phyloP scores from a whole-genome alignment of 176 grass and related monocot species.

The Tuctoria greenei region DNA sequence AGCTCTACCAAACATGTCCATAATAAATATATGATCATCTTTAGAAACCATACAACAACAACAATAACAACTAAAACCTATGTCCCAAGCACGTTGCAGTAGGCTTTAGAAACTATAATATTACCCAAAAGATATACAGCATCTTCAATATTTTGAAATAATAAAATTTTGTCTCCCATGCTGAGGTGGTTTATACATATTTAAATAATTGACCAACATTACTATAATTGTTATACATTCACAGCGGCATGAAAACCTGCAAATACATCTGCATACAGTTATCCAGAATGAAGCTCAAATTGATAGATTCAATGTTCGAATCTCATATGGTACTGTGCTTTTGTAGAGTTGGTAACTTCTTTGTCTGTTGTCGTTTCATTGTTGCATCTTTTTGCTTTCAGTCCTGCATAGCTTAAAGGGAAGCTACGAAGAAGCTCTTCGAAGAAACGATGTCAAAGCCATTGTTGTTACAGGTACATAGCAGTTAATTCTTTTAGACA shows the following conservation, averaged over 20 bases:
- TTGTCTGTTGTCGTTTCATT: background rate
- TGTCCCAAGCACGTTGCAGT: too few species aligned
- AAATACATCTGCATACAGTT: constrained; percentile 3
- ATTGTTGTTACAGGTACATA: constrained; percentile 80
- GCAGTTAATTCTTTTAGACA: constrained; percentile 28
- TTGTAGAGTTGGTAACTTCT: background rate
- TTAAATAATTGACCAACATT: background rate
- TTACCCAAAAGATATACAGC: background rate
- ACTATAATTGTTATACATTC: background rate
- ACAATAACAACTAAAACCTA: too few species aligned
- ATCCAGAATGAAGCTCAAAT: background rate
- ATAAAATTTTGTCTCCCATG: background rate
- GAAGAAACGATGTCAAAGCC: constrained; percentile 86
- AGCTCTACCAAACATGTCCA: background rate
- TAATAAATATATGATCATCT: background rate
- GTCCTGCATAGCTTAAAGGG: constrained; percentile 70
- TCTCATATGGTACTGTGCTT: background rate
- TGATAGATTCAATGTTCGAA: background rate
- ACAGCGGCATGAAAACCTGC: background rate
- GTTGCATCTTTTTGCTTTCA: constrained; percentile 26
- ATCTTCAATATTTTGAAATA: background rate
- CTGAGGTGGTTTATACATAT: background rate
- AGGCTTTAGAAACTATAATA: too few species aligned
- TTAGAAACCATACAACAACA: too few species aligned
- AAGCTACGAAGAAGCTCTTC: constrained; percentile 69